These are phyloP conservation scores for Tuber melanosporum DNA, from an alignment of 495 filamentous ascomycete genomes.

Conservation along the genomic window DNA sequence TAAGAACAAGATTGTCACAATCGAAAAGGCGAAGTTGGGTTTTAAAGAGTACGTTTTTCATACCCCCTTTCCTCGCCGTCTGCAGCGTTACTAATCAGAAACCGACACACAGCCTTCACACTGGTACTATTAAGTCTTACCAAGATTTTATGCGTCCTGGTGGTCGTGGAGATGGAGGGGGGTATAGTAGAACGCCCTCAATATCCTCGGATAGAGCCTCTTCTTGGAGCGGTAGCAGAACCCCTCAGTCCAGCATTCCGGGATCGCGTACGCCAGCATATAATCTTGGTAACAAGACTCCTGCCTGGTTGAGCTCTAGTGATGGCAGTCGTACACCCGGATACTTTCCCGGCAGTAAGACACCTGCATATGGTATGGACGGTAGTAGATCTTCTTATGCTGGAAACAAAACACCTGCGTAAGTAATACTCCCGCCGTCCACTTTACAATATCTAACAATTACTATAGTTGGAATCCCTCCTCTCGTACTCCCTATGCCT, in stretches of 20 bases:
- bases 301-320: slow-evolving; percentile 53
- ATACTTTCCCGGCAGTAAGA: slow-evolving; percentile 58
- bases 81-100: slow-evolving; percentile 11
- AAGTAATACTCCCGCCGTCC: slow-evolving; percentile 7
- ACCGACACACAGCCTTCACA: slow-evolving; percentile 44
- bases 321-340: slow-evolving; percentile 63
- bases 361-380: slow-evolving; percentile 79
- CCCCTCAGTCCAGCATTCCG: slow-evolving; percentile 35
- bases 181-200: slow-evolving; percentile 42
- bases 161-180: slow-evolving; percentile 49
- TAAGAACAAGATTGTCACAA: slow-evolving; percentile 76
- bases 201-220: slow-evolving; percentile 12
- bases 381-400: slow-evolving; percentile 70
- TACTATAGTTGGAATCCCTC: slow-evolving; percentile 51
- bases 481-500: slow-evolving; percentile 66
- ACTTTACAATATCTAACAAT: slow-evolving; percentile 10
- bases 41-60: slow-evolving; percentile 64
- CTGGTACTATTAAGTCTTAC: slow-evolving; percentile 66
- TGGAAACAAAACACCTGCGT: slow-evolving; percentile 57
- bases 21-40: slow-evolving; percentile 66
- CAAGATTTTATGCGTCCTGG: slow-evolving; percentile 55
- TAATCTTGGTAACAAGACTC: slow-evolving; percentile 45
- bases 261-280: slow-evolving; percentile 43
- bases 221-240: slow-evolving; percentile 29
- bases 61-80: not conserved